phyloP scores from a whole-genome alignment of 495 filamentous ascomycete species.

The Xylaria grammica region DNA sequence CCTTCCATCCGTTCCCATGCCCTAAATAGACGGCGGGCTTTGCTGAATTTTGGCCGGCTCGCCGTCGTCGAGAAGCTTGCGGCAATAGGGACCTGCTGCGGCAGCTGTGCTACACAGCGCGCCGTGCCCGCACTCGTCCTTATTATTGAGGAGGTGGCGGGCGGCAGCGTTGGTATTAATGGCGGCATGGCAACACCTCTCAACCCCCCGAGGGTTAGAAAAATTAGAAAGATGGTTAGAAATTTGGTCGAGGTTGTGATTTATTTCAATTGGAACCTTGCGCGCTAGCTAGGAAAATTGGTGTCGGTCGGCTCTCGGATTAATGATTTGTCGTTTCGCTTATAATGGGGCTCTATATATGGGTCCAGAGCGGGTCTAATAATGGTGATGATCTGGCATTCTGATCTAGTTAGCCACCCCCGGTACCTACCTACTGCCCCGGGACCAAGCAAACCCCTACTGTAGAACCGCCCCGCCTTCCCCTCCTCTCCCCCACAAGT shows the following conservation, averaged over 20 bases:
- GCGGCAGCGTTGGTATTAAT: slow-evolving; percentile 28
- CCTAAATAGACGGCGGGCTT: slow-evolving; percentile 63
- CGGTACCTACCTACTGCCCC: too few relatives aligned
- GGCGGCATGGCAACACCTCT: slow-evolving; percentile 34
- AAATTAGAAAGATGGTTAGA: neutral
- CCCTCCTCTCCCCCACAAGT: too few relatives aligned
- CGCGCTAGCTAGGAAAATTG: slow-evolving; percentile 11
- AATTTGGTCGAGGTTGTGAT: neutral
- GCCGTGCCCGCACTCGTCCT: slow-evolving; percentile 13
- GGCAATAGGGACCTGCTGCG: slow-evolving; percentile 16
- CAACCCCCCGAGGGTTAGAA: slow-evolving; percentile 18
- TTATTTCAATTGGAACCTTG: slow-evolving; percentile 7
- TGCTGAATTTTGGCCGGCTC: slow-evolving; percentile 31
- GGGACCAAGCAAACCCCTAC: too few relatives aligned
- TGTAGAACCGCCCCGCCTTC: too few relatives aligned
- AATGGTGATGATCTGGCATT: too few relatives aligned
- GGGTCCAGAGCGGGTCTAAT: neutral
- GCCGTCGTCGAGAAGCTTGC: slow-evolving; percentile 35
- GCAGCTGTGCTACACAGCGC: slow-evolving; percentile 7
- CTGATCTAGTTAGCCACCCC: neutral
- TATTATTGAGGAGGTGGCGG: slow-evolving; percentile 15
- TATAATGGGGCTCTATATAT: neutral
- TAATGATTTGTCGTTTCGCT: slow-evolving; percentile 20
- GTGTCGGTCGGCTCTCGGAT: slow-evolving; percentile 23
- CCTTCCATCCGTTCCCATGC: slow-evolving; percentile 70